Conservation (phyloP, 495 filamentous ascomycete genomes). For the Penicillium macrosclerotiorum region DNA sequence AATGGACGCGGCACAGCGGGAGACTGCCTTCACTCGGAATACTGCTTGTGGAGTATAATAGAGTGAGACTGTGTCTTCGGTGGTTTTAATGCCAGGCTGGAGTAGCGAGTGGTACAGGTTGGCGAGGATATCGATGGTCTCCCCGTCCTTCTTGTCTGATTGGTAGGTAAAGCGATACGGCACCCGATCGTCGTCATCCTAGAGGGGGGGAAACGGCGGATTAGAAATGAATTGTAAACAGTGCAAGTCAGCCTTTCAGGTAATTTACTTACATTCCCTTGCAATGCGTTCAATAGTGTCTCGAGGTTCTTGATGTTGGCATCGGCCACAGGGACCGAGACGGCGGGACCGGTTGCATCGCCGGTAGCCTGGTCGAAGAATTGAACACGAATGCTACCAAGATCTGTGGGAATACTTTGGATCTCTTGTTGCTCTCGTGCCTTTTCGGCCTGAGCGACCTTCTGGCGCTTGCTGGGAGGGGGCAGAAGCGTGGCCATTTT, state of each 20-base stretch:
- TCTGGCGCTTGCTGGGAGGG: constrained; percentile 88
- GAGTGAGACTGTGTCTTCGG: constrained; percentile 73
- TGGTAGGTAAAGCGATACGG: constrained; percentile 85
- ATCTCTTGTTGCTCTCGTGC: constrained; percentile 75
- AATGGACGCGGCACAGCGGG: constrained; percentile 83
- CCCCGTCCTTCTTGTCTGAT: constrained; percentile 51
- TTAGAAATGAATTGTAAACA: no score
- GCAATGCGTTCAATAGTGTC: constrained; percentile 82
- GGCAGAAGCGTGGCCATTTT: constrained; percentile 85
- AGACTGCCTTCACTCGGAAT: constrained; percentile 89
- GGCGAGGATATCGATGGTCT: constrained; percentile 57
- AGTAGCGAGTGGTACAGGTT: constrained; percentile 75
- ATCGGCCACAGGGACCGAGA: constrained; percentile 81
- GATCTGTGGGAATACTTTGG: constrained; percentile 63
- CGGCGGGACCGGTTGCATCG: constrained; percentile 61
- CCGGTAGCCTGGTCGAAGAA: constrained; percentile 84
- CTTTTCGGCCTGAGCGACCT: constrained; percentile 69
- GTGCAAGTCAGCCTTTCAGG: no score
- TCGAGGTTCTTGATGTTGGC: constrained; percentile 88
- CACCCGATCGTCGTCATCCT: constrained; percentile 74
- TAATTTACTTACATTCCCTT: constrained; percentile 68
- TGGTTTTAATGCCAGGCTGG: constrained; percentile 60
- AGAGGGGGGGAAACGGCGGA: no score
- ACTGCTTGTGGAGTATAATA: constrained; percentile 89
- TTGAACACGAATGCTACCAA: constrained; percentile 79